These are phyloP conservation scores for Diaporthe caulivora DNA, from an alignment of 2,329 filamentous ascomycete species.

Conservation along the genomic window DNA sequence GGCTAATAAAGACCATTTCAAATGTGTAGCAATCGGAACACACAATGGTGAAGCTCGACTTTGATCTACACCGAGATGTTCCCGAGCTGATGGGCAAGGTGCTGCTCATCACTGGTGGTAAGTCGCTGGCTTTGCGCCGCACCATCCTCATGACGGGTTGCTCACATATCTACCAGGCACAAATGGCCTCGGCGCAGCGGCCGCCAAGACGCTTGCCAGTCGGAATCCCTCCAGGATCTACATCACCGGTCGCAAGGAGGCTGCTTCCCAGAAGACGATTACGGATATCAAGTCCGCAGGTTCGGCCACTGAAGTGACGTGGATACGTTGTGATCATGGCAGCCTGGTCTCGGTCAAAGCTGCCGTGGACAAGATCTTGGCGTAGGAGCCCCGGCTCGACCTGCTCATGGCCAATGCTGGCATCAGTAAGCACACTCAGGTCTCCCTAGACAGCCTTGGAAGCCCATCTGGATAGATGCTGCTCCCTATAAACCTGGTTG, in stretches of 20 bases:
- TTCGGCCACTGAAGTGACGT: conserved; percentile 24
- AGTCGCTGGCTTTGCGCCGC: conserved; percentile 31
- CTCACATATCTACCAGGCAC: conserved; percentile 3
- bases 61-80: conserved; percentile 47
- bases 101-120: conserved; percentile 55
- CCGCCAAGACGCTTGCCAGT: conserved; percentile 47
- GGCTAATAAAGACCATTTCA: too few species aligned
- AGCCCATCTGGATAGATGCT: background rate
- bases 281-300: conserved; percentile 49
- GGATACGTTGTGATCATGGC: conserved; percentile 46
- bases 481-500: background rate
- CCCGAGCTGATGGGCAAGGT: conserved; percentile 51
- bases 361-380: conserved; percentile 48
- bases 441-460: background rate
- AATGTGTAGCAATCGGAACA: too few species aligned
- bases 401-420: conserved; percentile 61
- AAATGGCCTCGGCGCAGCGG: conserved; percentile 29
- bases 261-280: conserved; percentile 51
- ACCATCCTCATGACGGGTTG: background rate
- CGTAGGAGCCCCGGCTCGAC: conserved; percentile 50
- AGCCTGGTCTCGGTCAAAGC: conserved; percentile 48
- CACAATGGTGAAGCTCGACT: conserved; percentile 37
- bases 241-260: conserved; percentile 55
- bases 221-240: conserved; percentile 46
- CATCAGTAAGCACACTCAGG: conserved; percentile 45